These are phyloP conservation scores for Brassica nigra DNA, from an alignment of 345 rosid species.

Conservation along the genomic window DNA sequence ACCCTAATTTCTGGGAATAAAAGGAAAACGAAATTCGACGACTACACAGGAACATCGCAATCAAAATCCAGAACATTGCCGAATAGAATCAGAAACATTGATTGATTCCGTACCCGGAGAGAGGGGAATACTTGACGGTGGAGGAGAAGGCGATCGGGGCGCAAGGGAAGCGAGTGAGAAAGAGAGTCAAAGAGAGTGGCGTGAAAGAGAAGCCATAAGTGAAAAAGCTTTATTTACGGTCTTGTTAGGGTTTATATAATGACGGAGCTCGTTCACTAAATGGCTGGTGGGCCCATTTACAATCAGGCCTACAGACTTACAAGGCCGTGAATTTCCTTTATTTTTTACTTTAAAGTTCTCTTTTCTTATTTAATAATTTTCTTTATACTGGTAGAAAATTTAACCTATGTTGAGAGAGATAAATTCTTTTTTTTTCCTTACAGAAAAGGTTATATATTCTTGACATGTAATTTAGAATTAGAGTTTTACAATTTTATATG, in stretches of 20 bases:
- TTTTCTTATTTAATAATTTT: too few relatives aligned
- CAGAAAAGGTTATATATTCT: too few relatives aligned
- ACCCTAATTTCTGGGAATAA: background rate
- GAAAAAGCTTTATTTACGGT: background rate
- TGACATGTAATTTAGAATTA: background rate
- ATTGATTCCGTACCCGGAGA: conserved; percentile 19
- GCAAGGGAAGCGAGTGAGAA: conserved; percentile 25
- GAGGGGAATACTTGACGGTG: conserved; percentile 1
- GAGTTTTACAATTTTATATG: too few relatives aligned
- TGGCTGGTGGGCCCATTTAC: conserved; percentile 14
- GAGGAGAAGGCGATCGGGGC: conserved; percentile 22
- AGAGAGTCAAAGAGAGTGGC: conserved; percentile 23
- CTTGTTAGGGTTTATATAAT: conserved; percentile 8
- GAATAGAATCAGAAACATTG: background rate
- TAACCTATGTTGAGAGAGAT: too few relatives aligned
- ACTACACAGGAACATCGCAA: conserved; percentile 1
- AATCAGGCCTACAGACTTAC: background rate
- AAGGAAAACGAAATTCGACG: background rate
- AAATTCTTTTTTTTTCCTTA: too few relatives aligned
- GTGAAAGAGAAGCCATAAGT: conserved; percentile 36
- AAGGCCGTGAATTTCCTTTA: background rate
- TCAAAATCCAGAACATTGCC: background rate
- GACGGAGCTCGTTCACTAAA: conserved; percentile 13
- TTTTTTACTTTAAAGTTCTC: background rate
- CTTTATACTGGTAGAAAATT: too few relatives aligned